Base-by-base conservation (phyloP, 352 stramenopile genomes). In the Phytopythium montanum region DNA sequence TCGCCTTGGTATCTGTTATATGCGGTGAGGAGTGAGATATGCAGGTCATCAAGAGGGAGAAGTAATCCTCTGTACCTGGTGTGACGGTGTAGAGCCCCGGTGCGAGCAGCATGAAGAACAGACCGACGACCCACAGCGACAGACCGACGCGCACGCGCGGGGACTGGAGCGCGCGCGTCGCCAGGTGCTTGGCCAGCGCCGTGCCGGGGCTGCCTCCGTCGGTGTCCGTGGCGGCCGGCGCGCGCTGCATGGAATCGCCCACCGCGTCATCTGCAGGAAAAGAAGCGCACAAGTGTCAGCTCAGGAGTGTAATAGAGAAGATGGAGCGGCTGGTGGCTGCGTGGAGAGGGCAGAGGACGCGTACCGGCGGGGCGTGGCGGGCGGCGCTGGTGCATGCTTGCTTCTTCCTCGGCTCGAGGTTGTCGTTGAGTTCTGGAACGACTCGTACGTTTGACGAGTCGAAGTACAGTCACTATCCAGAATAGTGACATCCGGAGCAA, bases 41-140 rank as follows among this genome's bases (percentile, higher is more conserved):
- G n/a, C n/a, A n/a, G n/a, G n/a, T n/a, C n/a, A n/a, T n/a, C n/a
- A n/a, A n/a, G n/a, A n/a, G 14, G 36, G 2, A 14, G 19, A 18
- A 21, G 14, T 13, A 13, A 13, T 39, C 34, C 33, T 26, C 23
- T 16, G 12, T 51, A 62, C 61, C 49, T 23, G 84, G 76, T 33
- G 85, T 93, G 29, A 91, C 73, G 0, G 65, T 65, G 51, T 65
- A 62, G 16, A 91, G 63, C 2, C 76, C 85, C 13, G 86, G 85
- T 0, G 80, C 73, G 29, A 91, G 56, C 14, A 95, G 61, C 83
- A 94, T 93, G 66, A 92, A 90, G 62, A 92, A 88, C 14, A 95
- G 73, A 2, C 86, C 86, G n/a, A 92, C 57, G 28, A 76, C 58
- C 86, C 86, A 95, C 2, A 93, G 60, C 12, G 83, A 42, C 10